A percentile compares a stretch with the other conserved stretches of the same genome.
phyloP scores from a whole-genome alignment of 2,329 filamentous ascomycete genomes.

The Colletotrichum sp. region DNA sequence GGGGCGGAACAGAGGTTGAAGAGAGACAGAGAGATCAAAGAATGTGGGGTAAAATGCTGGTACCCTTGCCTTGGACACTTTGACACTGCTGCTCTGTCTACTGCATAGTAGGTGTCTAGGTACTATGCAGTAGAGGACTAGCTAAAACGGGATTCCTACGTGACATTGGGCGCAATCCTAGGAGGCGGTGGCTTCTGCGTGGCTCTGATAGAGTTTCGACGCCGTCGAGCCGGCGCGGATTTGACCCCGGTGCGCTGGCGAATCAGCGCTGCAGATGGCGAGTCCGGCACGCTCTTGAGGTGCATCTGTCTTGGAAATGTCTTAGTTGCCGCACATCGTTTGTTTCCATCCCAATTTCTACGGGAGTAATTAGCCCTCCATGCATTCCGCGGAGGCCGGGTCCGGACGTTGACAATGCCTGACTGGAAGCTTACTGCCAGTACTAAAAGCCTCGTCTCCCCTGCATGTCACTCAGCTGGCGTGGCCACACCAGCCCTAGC shows the following conservation, averaged over 20 bases:
- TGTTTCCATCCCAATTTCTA: not conserved
- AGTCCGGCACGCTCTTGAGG: not conserved
- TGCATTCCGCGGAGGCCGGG: not conserved
- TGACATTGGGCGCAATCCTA: not conserved
- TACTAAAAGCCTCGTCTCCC: not conserved
- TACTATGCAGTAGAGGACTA: not conserved
- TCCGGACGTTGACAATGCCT: not conserved
- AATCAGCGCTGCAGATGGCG: not conserved
- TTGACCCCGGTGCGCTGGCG: not conserved
- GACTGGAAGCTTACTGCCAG: not conserved
- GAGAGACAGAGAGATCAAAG: not conserved
- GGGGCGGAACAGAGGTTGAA: not conserved
- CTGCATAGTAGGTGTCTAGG: not conserved
- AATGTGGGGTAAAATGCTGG: conserved; percentile 1
- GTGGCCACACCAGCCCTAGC: not conserved
- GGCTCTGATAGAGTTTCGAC: conserved; percentile 3
- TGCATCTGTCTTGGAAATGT: not conserved
- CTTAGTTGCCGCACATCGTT: not conserved
- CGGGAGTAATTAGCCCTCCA: not conserved
- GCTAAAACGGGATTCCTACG: not conserved
- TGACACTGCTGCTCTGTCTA: not conserved
- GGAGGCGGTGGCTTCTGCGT: not conserved
- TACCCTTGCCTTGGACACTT: not conserved
- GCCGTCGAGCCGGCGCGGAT: not conserved
- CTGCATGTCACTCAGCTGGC: not conserved